A percentile compares a stretch with the other conserved stretches of the same genome.
phyloP scores from a whole-genome alignment of 2,329 filamentous ascomycete genomes.

The Microcyclosporella mali region DNA sequence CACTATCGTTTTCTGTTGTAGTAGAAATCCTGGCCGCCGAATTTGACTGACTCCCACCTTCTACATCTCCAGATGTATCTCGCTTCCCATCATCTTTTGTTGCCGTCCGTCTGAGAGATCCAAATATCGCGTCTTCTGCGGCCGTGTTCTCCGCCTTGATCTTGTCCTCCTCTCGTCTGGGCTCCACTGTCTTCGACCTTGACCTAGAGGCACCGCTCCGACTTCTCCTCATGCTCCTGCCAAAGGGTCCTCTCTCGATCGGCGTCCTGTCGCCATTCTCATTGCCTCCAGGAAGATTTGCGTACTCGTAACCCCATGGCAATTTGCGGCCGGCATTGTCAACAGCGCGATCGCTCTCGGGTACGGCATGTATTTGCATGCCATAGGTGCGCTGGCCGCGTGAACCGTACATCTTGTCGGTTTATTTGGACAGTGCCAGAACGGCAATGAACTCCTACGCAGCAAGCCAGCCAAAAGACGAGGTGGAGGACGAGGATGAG shows the following conservation, averaged over 20 bases:
- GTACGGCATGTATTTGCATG: constrained; percentile 62
- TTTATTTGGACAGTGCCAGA: too few relatives aligned
- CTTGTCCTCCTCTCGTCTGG: constrained; percentile 53
- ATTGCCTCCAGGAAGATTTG: constrained; percentile 2
- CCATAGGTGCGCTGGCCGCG: constrained; percentile 20
- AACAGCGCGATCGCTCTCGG: constrained; percentile 55
- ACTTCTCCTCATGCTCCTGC: constrained; percentile 44
- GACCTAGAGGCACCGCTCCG: constrained; percentile 18
- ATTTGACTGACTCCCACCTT: constrained; percentile 16
- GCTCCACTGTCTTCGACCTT: constrained; percentile 49
- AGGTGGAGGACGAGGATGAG: too few relatives aligned
- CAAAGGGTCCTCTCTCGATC: constrained; percentile 59
- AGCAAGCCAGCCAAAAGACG: too few relatives aligned
- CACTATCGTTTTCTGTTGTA: constrained; percentile 34
- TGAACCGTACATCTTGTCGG: not conserved
- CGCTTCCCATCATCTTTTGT: constrained; percentile 20
- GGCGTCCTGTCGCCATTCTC: constrained; percentile 33
- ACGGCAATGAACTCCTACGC: too few relatives aligned
- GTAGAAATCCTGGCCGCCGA: constrained; percentile 12
- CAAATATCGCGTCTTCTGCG: constrained; percentile 45
- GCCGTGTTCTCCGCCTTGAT: constrained; percentile 39
- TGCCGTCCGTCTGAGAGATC: constrained; percentile 26
- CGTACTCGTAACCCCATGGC: constrained; percentile 55
- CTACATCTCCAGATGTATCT: constrained; percentile 25
- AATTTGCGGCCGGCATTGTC: constrained; percentile 54